A percentile compares a stretch with the other conserved stretches of the same genome.
phyloP scores from a whole-genome alignment of 176 grass and related monocot species.

The Rhynchospora tenuis region DNA sequence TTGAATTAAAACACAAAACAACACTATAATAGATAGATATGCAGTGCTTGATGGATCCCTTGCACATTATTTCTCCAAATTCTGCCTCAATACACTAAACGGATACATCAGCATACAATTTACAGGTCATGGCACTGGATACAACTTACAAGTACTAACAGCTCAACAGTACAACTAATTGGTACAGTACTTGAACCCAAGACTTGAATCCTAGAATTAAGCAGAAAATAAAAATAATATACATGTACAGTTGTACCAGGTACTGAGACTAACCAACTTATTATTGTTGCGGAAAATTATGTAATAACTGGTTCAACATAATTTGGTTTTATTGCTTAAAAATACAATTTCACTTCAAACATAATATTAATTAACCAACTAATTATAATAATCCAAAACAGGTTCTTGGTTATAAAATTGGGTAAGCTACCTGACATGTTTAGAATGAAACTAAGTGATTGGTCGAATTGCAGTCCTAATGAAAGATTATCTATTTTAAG shows the following conservation, averaged over 20 bases:
- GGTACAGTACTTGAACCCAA: neutral
- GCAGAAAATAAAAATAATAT: neutral
- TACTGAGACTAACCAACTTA: neutral
- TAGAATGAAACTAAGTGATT: neutral
- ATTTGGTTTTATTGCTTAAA: neutral
- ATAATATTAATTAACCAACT: no score
- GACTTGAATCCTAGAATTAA: neutral
- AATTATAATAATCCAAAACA: no score
- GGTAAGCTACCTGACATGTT: slow-evolving; percentile 23
- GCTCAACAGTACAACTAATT: neutral
- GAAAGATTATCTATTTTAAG: neutral
- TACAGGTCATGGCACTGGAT: neutral
- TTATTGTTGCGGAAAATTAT: neutral
- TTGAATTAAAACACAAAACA: neutral
- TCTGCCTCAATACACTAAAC: neutral
- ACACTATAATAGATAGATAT: neutral
- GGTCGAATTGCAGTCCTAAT: neutral
- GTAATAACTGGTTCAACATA: neutral
- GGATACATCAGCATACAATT: neutral
- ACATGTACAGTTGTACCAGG: neutral
- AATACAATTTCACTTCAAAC: no score
- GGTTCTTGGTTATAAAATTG: no score
- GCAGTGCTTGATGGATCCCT: neutral
- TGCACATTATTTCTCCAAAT: neutral
- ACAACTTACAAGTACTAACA: neutral